Evolutionary conservation across 768 basidiomycete genomes (phyloP), one percentile per base, ranked within the genome.

Genomic region (Suillus clintonianus): DNA sequence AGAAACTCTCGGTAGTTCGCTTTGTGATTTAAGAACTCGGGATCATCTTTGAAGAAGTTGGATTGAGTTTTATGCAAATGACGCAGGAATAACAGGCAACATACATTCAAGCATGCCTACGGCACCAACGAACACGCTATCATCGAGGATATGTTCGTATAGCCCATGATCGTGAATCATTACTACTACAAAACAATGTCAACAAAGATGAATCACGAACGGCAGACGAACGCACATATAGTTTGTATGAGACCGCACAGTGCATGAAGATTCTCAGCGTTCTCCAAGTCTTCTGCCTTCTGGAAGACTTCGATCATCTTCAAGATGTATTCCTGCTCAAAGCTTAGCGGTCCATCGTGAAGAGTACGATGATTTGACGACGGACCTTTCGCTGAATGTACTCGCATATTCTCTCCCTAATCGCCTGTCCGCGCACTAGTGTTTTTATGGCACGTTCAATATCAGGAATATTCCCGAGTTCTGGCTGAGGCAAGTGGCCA

Each of bases 1-100:
- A 98, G 87, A 74, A 98, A 97, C 64, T 96, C 91, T 59, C 97
- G 95, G 75, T 98, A 99, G 70, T 95, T 94, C 58, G 97, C 97
- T 79, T 98, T 98, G 79, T 96, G 89, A n/a, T 80, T 82, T 24
- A 96, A 97, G 74, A 97, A 99, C 68, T 98, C 97, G 66, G 97
- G 95, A 71, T 99, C 97, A 74, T 99, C 96, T 97, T 73, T 43
- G 63, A 30, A 63, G 56, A 24, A 67, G 48, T 54, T 61, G 67
- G 60, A 64, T 68, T 71, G 56, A 65, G 45, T 59, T 62, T 62
- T 58, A 59, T 34, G 56, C 50, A 47, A 42, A 59, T 63, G 15
- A 62, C 48, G n/a, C 61, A 37, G 27, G 60, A 48, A 62, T 30
- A 67, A 37, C n/a, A 27, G 9, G 27, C 24, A 13, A 79, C 93